Evolutionary conservation across 371 early-diverging fungal genomes (phyloP).

Genomic region (Mucor ambiguus): DNA sequence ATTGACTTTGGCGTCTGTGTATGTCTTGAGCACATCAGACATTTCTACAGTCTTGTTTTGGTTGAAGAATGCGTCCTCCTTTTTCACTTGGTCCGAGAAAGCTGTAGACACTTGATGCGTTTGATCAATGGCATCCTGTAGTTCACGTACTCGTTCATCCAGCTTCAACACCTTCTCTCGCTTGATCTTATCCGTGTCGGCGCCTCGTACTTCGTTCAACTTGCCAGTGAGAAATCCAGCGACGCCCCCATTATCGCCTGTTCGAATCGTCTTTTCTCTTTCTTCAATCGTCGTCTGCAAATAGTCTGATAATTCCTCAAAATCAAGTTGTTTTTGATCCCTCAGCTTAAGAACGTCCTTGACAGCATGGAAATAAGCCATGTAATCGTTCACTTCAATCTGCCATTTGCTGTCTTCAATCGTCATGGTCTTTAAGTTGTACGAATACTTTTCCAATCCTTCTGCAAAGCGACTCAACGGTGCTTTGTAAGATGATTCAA

Average conservation of each 20-base stretch:
- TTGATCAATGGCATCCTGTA: constrained; percentile 80
- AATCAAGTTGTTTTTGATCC: constrained; percentile 94
- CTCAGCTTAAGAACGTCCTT: constrained; percentile 82
- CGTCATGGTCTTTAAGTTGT: constrained; percentile 62
- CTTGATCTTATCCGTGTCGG: constrained; percentile 82
- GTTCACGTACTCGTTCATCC: constrained; percentile 77
- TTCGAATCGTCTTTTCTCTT: constrained; percentile 60
- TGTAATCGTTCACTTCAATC: constrained; percentile 82
- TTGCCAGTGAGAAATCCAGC: constrained; percentile 84
- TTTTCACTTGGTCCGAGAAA: constrained; percentile 80
- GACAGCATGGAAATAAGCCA: constrained; percentile 84
- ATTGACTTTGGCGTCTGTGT: constrained; percentile 76
- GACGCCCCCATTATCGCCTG: constrained; percentile 50
- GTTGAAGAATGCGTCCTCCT: constrained; percentile 83
- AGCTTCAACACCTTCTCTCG: constrained; percentile 76
- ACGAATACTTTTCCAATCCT: constrained; percentile 62
- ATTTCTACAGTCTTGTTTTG: constrained; percentile 80
- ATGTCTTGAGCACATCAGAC: constrained; percentile 70
- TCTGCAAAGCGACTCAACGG: constrained; percentile 68
- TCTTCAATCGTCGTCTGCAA: constrained; percentile 67
- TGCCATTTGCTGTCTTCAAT: constrained; percentile 71
- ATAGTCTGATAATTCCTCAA: constrained; percentile 85
- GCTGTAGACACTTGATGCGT: constrained; percentile 69
- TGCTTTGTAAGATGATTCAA: constrained; percentile 79
- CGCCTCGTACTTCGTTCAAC: constrained; percentile 87